Evolutionary conservation across 139 green algal genomes (phyloP).

Genomic region (Chlamydomonas sphaeroides): DNA sequence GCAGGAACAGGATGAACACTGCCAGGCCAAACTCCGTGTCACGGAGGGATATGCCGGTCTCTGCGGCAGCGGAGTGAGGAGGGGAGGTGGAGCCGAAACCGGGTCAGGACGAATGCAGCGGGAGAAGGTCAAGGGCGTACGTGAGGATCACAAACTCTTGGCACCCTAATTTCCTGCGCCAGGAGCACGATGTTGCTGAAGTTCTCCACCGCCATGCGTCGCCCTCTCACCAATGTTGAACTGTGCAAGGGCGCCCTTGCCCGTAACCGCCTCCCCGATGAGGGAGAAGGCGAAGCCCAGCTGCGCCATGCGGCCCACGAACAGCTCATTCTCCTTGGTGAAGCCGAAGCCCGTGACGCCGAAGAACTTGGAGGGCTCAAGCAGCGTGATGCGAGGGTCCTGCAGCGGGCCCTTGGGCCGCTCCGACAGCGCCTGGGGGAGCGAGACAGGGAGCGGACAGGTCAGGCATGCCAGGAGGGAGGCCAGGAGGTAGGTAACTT

Average conservation of each 20-base stretch:
- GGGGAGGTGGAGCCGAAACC: too few species aligned
- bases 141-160: too few species aligned
- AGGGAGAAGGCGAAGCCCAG: constrained; percentile 82
- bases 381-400: constrained; percentile 62
- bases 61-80: too few species aligned
- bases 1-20: constrained; percentile 69
- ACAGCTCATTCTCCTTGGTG: constrained; percentile 81
- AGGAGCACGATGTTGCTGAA: too few species aligned
- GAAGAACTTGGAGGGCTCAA: constrained; percentile 62
- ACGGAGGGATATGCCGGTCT: constrained; percentile 70
- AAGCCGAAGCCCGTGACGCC: constrained; percentile 66
- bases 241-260: constrained; percentile 74
- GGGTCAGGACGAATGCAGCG: too few species aligned
- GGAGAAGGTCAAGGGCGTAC: too few species aligned
- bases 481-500: too few species aligned
- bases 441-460: too few species aligned
- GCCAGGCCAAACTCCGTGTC: constrained; percentile 77
- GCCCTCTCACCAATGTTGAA: too few species aligned
- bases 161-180: too few species aligned
- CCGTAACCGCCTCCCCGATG: constrained; percentile 78
- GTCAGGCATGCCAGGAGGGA: too few species aligned
- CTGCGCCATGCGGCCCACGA: constrained; percentile 83
- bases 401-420: constrained; percentile 64
- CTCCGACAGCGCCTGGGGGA: not conserved
- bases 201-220: too few species aligned